Base-by-base conservation (phyloP, 228 moss, liverwort and hornwort genomes). In the Sphagnum magellanicum region DNA sequence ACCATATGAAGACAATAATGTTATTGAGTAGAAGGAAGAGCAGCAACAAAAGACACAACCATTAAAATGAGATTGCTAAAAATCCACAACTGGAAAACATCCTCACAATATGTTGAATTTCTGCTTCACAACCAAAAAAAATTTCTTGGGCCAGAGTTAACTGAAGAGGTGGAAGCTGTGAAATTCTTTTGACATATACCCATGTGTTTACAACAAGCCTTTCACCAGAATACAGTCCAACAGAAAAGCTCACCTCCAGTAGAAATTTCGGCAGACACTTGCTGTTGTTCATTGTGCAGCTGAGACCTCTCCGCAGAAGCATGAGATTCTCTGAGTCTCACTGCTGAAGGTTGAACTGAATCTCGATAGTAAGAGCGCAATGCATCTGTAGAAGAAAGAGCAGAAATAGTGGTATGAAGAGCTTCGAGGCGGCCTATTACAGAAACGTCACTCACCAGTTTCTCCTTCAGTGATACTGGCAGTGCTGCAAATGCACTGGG, bases 361-460 rank as follows among this genome's bases (percentile, higher is more conserved):
- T 88, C 76, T 5, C 74, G 81, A 46, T 88, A 81, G n/a, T 85
- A 95, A 10, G 78, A 76, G n/a, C 78, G 87, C 84, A 84, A 76
- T 1, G 95, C 89, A 59, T 84, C 87, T 5, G 79, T 63, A 0
- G 91, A 90, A 49, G 91, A 91, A 52, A 78, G 82, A 16, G 71
- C 51, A 14, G 77, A 81, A 10, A 84, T 72, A 0, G 83, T 68
- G 5, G 63, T 46, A 15, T 88, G 67, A 60, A 92, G 66, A 6
- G 67, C 55, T 50, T 83, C 89, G 67, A 90, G 53, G 47, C 88
- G 84, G 15, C 71, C 71, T 55, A 78, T 69, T 9, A 81, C 82
- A 48, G 74, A 79, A 50, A 14, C 46, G 5, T 86, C 86, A 48
- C 32, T 71, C 60, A 89, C 63, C 7, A 95, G 55, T 15, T 8